A percentile compares a stretch with the other conserved stretches of the same genome.
These are phyloP conservation scores for Fomitopsis serialis DNA, from an alignment of 768 basidiomycete species.

Conservation along the genomic window DNA sequence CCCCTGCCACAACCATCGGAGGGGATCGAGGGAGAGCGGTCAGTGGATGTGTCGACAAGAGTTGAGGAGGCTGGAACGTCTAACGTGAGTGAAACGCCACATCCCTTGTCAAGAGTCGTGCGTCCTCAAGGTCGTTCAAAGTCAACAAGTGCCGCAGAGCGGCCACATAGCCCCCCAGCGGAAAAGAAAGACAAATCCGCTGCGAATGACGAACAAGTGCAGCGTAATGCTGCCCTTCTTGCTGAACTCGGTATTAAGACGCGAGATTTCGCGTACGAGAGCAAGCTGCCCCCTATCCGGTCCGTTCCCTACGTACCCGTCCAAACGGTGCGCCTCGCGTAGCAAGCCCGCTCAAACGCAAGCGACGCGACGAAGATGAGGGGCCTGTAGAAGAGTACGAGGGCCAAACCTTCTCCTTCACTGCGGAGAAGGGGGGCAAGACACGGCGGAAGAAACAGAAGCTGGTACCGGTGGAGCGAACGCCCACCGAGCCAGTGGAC, in stretches of 20 bases:
- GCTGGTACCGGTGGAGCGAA: constrained; percentile 26
- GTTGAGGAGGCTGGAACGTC: not conserved
- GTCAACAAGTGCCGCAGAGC: not conserved
- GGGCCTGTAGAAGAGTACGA: constrained; percentile 22
- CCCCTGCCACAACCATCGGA: not conserved
- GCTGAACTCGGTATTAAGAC: constrained; percentile 35
- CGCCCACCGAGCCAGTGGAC: constrained; percentile 30
- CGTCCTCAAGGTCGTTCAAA: not conserved
- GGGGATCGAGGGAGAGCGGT: not conserved
- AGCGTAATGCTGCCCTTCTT: constrained; percentile 16
- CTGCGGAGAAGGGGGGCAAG: constrained; percentile 8
- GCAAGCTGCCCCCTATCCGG: constrained; percentile 53
- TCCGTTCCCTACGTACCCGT: constrained; percentile 40
- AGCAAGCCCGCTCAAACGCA: constrained; percentile 34
- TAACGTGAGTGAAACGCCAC: not conserved
- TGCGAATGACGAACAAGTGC: not conserved
- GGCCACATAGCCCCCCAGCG: not conserved
- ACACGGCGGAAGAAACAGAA: constrained; percentile 20
- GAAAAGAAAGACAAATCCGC: not conserved
- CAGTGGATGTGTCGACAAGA: not conserved
- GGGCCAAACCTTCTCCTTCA: constrained; percentile 11
- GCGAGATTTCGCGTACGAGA: constrained; percentile 66
- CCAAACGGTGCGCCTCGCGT: constrained; percentile 41
- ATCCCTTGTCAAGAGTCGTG: not conserved
- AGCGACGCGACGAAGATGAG: constrained; percentile 22